Evolutionary conservation across 495 filamentous ascomycete genomes (phyloP).

Genomic region (Xylaria acuta): DNA sequence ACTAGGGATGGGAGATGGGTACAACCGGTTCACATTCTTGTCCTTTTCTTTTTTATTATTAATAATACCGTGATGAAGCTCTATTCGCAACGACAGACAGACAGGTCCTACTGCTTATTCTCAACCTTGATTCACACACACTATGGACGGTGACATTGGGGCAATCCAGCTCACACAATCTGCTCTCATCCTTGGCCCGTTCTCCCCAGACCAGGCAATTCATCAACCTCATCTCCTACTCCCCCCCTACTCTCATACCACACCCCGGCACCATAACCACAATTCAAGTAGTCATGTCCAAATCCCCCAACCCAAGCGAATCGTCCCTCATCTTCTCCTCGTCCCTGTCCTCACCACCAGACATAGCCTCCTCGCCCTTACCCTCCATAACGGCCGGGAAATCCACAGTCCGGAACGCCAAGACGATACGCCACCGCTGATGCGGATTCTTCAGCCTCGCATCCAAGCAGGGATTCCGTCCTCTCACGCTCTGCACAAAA

Average conservation of each 20-base stretch:
- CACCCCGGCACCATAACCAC: neutral
- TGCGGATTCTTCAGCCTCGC: neutral
- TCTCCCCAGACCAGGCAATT: neutral
- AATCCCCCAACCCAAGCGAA: neutral
- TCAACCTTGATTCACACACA: neutral
- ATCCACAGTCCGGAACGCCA: neutral
- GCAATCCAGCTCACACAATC: neutral
- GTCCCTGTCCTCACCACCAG: neutral
- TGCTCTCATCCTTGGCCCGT: neutral
- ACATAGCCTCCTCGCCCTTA: neutral
- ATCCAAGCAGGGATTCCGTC: neutral
- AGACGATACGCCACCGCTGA: neutral
- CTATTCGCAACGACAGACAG: neutral
- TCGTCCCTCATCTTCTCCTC: neutral
- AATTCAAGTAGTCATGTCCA: neutral
- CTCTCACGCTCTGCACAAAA: neutral
- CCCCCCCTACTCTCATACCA: neutral
- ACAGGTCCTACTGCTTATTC: neutral
- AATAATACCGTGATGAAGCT: neutral
- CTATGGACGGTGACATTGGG: neutral
- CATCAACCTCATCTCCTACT: neutral
- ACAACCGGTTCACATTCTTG: neutral
- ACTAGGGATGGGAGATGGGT: neutral
- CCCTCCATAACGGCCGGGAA: neutral
- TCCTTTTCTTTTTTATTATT: neutral